Evolutionary conservation across 2,329 filamentous ascomycete species (phyloP), one percentile per base, ranked within the genome.

Genomic region (Fusarium sp.): DNA sequence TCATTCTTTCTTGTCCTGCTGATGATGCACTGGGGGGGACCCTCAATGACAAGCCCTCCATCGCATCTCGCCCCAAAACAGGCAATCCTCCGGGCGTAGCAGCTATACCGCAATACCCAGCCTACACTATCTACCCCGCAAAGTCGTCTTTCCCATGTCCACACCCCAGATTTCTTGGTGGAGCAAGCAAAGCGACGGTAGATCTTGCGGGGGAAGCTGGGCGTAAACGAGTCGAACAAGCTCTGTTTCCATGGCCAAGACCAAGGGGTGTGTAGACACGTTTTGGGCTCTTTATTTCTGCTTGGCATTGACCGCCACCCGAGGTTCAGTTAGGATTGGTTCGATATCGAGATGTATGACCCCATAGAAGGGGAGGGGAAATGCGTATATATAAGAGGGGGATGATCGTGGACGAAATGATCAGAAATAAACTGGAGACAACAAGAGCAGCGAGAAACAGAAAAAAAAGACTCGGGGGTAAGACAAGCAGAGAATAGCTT

Each of bases 311-410:
- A 42, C 73, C 76, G 75, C 73, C 75, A 78, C 71, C 77, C 77
- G 74, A 77, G 77, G 77, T 63, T 78, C 70, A 60, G 62, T 15
- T 15, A 17, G 72, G 63, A 77, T 77, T 77, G 75, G 75, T 50
- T 47, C 45, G 65, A 72, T 68, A 58, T 63, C 42, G 45, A 66
- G 38, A 63, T 47, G 36, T 60, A 57, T 58, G 32, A 35, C 20
- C 30, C 39, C 28, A 51, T 51, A 18, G 15, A 51, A 14, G 24
- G 39, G 57, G 44, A 30, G 17, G 50, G 42, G 17, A 45, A 47
- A 41, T 35, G 42, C 14, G 35, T 57, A 70, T 66, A 66, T 58
- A 64, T 60, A 59, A 66, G 38, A 63, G 45, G 38, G 41, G 44
- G 66, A 56, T 59, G 68, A 70, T 70, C 66, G 44, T 70, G 59